Evolutionary conservation across 176 grass and related monocot species (phyloP), one percentile per base, ranked within the genome.

Genomic region (Zoysia pacifica): DNA sequence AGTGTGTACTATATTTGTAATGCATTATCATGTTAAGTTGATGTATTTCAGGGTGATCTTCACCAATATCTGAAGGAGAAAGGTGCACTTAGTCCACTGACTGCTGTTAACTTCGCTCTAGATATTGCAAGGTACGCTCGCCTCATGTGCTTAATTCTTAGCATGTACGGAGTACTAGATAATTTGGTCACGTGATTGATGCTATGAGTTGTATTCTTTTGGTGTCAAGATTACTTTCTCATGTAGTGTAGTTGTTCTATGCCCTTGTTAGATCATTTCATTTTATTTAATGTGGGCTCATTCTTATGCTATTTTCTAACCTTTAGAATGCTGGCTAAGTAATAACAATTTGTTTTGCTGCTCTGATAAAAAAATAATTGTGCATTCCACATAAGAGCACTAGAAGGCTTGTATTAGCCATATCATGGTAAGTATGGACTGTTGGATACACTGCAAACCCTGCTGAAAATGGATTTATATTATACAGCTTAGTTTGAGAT

Each of bases 11-110:
- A 11, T 56, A 36, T 78, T 77, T 74, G 19, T 4, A 77, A 80
- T 54, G 54, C 38, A 43, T 67, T 3, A 20, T 74, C 64, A 74
- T 78, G 38, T 62, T 54, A 48, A 79, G 6, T 83, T 74, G 53
- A 74, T 84, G 58, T 58, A 41, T 67, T 73, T 73, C 77, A 99
- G 97, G 97, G 97, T 52, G 97, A 99, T 90, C 92, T 99, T 79
- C 97, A 99, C 86, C 97, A 99, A 80, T 90, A 96, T 82, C 80
- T 99, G 43, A 99, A 99, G 85, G 97, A 99, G 3, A 99, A 96
- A 82, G 86, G 93, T 42, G 72, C 90, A 53, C 92, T 99, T 51
- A 81, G 43, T 62, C 82, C 93, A 86, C 58, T 78, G 74, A 82
- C 69, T 18, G 90, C 97, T 67, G 50, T 99, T 78, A 99, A 89